Conservation (phyloP, 1,284 basidiomycete species). For the Cutaneotrichosporon cyanovorans region DNA sequence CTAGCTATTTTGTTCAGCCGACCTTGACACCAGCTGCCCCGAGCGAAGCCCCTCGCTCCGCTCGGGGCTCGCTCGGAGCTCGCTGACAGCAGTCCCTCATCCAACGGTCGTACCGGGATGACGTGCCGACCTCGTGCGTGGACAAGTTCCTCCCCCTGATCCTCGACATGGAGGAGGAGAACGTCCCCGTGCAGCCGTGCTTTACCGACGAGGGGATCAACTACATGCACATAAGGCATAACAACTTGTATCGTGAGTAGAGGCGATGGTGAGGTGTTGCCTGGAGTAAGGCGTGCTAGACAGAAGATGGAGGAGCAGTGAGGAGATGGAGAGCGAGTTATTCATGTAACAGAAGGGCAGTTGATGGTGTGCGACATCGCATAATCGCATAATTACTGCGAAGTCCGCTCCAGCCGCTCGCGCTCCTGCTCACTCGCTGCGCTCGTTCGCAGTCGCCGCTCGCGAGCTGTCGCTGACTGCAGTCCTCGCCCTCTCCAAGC, state of each 20-base stretch:
- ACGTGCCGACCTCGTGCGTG: slow-evolving; percentile 79
- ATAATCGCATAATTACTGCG: too few relatives aligned
- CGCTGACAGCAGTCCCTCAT: slow-evolving; percentile 65
- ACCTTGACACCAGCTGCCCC: background rate
- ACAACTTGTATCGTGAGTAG: slow-evolving; percentile 91
- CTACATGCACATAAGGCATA: slow-evolving; percentile 97
- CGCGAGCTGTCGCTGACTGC: slow-evolving; percentile 5
- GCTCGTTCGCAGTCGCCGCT: background rate
- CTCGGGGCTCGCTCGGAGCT: too few relatives aligned
- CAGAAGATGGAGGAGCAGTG: too few relatives aligned
- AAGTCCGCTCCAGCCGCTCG: background rate
- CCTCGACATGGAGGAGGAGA: slow-evolving; percentile 96
- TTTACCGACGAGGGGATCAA: slow-evolving; percentile 91
- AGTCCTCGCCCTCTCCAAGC: slow-evolving; percentile 94
- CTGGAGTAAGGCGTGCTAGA: too few relatives aligned
- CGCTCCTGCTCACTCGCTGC: background rate
- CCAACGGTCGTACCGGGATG: slow-evolving; percentile 94
- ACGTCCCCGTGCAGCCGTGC: slow-evolving; percentile 87
- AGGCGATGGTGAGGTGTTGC: too few relatives aligned
- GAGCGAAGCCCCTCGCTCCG: background rate
- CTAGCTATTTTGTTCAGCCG: too few relatives aligned
- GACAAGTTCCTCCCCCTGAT: slow-evolving; percentile 92
- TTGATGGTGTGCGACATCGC: too few relatives aligned
- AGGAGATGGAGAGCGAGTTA: too few relatives aligned
- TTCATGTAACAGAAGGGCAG: too few relatives aligned